Evolutionary conservation across 257 asterid genomes (phyloP), one percentile per base, ranked within the genome.

Genomic region (Paulownia fortunei): DNA sequence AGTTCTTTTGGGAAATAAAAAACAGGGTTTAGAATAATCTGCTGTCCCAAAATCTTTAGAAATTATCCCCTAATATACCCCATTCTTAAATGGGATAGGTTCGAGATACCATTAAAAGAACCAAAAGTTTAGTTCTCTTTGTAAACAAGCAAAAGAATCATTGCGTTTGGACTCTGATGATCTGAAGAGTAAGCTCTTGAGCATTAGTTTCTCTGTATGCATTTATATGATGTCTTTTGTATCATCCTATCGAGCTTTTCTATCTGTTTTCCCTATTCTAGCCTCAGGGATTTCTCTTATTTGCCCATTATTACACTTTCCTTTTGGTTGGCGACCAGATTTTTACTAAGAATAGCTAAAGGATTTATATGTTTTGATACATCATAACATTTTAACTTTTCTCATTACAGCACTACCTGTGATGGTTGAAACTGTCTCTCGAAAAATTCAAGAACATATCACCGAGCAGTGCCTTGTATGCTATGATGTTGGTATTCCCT

Each of bases 381-480:
- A 52, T 73, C 42, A 61, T 60, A 47, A 70, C 19, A 1, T 70
- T 73, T 42, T 77, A 55, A 8, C 13, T 74, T 81, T 76, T 65
- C 70, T 68, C 44, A 32, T 79, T 84, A 81, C 94, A 93, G 98
- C 92, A 12, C 76, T 95, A 69, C 98, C 97, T 0, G 96, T 87
- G 87, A 95, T 89, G 96, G 87, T 92, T 72, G 99, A 95, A 82
- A 84, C 90, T 6, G 87, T 91, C 62, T 91, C 91, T 64, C 81
- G 90, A 56, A 93, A 89, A 83, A 92, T 95, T 71, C 79, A 76
- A 55, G 92, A 85, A 79, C 99, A 95, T 79, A 93, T 95, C 71
- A 84, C 91, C 0, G 98, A 90, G 81, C 97, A 95, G 79, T 95
- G 99, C 88, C 98, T 95, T 36, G 77, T 95, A 54, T 95, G 99